Evolutionary conservation across 2,329 filamentous ascomycete species (phyloP).

Genomic region (Venturiaceae sp.): DNA sequence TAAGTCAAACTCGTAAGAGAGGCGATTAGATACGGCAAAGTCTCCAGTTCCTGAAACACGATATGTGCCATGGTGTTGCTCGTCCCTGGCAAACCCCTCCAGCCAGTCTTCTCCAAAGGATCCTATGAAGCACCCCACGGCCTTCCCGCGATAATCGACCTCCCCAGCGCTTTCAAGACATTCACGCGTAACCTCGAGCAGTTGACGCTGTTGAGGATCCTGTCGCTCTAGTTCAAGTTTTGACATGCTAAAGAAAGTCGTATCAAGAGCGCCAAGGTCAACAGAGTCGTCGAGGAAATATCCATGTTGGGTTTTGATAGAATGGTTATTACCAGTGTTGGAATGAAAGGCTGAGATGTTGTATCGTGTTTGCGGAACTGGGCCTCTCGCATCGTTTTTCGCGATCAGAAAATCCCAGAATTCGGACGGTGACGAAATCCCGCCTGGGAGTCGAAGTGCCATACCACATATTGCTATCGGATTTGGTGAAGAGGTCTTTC

Average conservation of each 20-base stretch:
- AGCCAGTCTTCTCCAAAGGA: constrained; percentile 7
- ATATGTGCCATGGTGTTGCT: constrained; percentile 7
- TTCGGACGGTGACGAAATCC: not conserved
- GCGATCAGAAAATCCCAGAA: not conserved
- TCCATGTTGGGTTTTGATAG: not conserved
- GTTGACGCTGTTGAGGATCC: not conserved
- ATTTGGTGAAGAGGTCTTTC: too few relatives aligned
- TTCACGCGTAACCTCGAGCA: constrained; percentile 1
- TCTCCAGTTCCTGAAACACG: constrained; percentile 10
- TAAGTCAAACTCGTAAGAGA: constrained; percentile 1
- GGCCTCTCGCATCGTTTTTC: not conserved
- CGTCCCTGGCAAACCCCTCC: constrained; percentile 15
- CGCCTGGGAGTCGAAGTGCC: not conserved
- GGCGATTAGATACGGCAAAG: not conserved
- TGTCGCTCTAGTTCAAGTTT: too few relatives aligned
- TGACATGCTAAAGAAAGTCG: too few relatives aligned
- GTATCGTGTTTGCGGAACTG: not conserved
- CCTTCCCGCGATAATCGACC: not conserved
- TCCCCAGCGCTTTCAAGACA: not conserved
- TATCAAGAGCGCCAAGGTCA: not conserved
- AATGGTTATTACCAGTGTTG: not conserved
- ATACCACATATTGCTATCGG: not conserved
- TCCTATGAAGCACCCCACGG: constrained; percentile 5
- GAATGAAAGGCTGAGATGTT: not conserved
- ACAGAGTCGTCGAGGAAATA: not conserved